A percentile compares a stretch with the other conserved stretches of the same genome.
phyloP scores from a whole-genome alignment of 2,329 filamentous ascomycete species.

The Sporothrix luriei region DNA sequence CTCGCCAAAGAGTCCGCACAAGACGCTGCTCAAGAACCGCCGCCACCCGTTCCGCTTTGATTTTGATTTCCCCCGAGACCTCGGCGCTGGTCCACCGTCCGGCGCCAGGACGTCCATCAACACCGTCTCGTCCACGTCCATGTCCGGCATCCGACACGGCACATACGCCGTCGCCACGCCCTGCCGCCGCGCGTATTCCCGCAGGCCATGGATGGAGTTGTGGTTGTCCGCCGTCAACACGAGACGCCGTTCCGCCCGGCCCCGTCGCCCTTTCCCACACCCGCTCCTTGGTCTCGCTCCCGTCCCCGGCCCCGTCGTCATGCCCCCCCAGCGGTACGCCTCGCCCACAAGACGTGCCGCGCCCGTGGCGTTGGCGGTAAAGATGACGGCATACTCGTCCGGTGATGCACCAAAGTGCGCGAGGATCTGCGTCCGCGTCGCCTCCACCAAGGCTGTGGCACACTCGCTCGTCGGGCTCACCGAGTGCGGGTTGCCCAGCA shows the following conservation, averaged over 20 bases:
- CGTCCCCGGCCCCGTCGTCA: neutral
- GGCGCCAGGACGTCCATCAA: constrained; percentile 39
- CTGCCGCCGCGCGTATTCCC: constrained; percentile 43
- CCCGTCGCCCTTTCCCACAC: no score
- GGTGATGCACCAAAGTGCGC: constrained; percentile 43
- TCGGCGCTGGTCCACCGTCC: neutral
- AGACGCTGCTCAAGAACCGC: neutral
- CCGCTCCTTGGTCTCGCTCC: neutral
- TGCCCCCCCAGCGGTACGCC: constrained; percentile 43
- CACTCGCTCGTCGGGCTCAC: constrained; percentile 45
- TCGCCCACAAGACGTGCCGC: constrained; percentile 48
- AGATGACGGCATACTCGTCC: constrained; percentile 47
- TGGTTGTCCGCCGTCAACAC: constrained; percentile 49
- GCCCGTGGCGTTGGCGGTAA: constrained; percentile 47
- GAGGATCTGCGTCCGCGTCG: constrained; percentile 42
- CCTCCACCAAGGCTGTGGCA: constrained; percentile 43
- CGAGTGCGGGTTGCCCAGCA: constrained; percentile 49
- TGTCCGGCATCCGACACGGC: constrained; percentile 38
- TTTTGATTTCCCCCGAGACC: neutral
- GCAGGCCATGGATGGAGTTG: constrained; percentile 48
- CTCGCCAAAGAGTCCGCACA: constrained; percentile 24
- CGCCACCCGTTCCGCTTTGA: neutral
- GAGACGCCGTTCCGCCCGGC: constrained; percentile 33
- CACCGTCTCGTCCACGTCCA: constrained; percentile 40
- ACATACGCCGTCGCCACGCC: constrained; percentile 42